Evolutionary conservation across 257 asterid species (phyloP), one percentile per base, ranked within the genome.

Genomic region (Solanum habrochaites): DNA sequence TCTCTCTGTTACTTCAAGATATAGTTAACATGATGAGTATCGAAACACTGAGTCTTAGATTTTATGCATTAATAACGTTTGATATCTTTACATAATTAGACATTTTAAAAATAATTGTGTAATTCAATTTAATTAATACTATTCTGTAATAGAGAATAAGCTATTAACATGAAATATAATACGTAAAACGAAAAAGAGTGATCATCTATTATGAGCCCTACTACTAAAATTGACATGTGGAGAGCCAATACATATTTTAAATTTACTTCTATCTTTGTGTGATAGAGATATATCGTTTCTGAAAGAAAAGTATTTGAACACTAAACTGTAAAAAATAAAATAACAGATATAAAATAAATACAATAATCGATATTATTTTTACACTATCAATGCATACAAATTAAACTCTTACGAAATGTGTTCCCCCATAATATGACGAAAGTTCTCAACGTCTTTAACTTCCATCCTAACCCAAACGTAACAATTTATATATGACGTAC

Each of bases 21-120:
- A 80, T 45, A 45, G 52, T 12, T 47, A 47, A 47, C 29, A 29
- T 40, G 37, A n/a, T n/a, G n/a, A n/a, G n/a, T n/a, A n/a, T n/a
- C n/a, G n/a, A n/a, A n/a, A n/a, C n/a, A n/a, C n/a, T n/a, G 42
- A 35, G 9, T 32, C n/a, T 35, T 35, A 71, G 1, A 14, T 71
- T 32, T 0, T 18, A 71, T 1, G 0, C 39, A 35, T 20, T 23
- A 11, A 35, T 16, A 0, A 20, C 0, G 2, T 35, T 0, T 8
- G 9, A 71, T 71, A 71, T 18, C 7, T 20, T 3, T 11, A 72
- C 16, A 35, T 4, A 71, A 71, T 71, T 4, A 35, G 15, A 32
- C 18, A 71, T 0, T 71, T 16, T 0, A 32, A 35, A 18, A 0
- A 8, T 71, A 35, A 4, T 4, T 71, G 1, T 1, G 2, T 35